Conservation (phyloP, 2,329 filamentous ascomycete species). For the Tolypocladium tundrense region DNA sequence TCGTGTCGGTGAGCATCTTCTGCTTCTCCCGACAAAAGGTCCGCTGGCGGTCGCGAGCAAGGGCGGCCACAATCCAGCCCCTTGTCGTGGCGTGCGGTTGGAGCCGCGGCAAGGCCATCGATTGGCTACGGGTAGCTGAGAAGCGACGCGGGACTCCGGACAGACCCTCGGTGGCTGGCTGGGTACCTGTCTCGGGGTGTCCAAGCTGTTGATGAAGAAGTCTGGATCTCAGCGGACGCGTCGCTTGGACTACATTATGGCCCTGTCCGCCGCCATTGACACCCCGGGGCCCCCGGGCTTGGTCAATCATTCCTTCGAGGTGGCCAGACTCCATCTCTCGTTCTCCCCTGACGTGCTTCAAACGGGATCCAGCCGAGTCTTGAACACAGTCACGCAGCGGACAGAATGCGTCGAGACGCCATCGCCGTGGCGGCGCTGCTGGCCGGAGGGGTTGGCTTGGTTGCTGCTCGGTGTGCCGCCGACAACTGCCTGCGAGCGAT, state of each 20-base stretch:
- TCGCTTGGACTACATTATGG: neutral
- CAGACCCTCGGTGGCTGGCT: neutral
- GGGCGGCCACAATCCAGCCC: neutral
- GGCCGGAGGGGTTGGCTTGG: neutral
- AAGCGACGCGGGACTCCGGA: neutral
- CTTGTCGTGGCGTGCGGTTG: neutral
- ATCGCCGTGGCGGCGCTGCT: conserved; percentile 3
- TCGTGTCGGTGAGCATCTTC: no score
- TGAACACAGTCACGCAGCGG: neutral
- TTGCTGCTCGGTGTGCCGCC: conserved; percentile 15
- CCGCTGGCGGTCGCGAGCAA: neutral
- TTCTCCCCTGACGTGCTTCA: neutral
- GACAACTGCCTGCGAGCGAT: conserved; percentile 29
- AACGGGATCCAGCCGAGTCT: no score
- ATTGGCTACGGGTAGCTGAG: neutral
- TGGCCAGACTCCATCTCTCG: neutral
- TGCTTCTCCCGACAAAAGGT: neutral
- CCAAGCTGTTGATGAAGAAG: no score
- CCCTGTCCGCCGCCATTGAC: neutral
- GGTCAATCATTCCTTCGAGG: neutral
- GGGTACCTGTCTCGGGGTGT: neutral
- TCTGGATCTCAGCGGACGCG: neutral
- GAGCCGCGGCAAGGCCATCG: neutral
- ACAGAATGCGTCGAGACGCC: neutral
- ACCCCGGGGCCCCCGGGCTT: neutral